Evolutionary conservation across 2,329 filamentous ascomycete genomes (phyloP), one percentile per base, ranked within the genome.

Genomic region (Venturia asperata): DNA sequence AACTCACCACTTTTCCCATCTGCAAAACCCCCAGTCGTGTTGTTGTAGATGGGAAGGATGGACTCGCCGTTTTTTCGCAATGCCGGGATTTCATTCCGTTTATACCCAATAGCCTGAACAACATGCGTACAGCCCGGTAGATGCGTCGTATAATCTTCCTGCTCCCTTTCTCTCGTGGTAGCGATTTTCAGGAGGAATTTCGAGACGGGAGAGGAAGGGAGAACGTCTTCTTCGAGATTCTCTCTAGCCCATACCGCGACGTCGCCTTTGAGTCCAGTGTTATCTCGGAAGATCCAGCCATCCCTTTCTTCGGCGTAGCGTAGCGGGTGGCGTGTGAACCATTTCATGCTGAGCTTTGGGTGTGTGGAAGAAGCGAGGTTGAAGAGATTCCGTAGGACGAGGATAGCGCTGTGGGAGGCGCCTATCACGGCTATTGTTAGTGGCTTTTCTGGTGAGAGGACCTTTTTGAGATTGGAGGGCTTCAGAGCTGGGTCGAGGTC

Each of bases 251-350:
- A 88, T 5, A 79, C 76, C 0, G 85, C 85, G 0, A 83, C 84
- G 45, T 80, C 76, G 24, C 85, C 85, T 72, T 88, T 87, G 37
- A 88, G 77, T 3, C 85, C 85, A 0, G 85, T 87, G 73, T 87
- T 88, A 70, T 88, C 85, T 64, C 83, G 80, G 34, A 85, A 73
- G 66, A 87, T 86, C 84, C 85, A 87, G 66, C 82, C 83, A 67
- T 85, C 84, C 74, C 79, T 83, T 71, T 81, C 83, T 69, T 84
- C 81, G 19, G 85, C 85, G 68, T 87, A 88, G 30, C 83, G 81
- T 11, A 87, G 77, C 0, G 79, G 74, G 68, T 85, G 82, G n/a
- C 85, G 39, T 64, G 79, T 74, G 66, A 79, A 75, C 41, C 72
- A 71, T 19, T 78, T 80, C 27, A 71, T 69, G 0, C 70, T 71